phyloP scores from a whole-genome alignment of 1,284 basidiomycete species.

The Ganoderma boninense region DNA sequence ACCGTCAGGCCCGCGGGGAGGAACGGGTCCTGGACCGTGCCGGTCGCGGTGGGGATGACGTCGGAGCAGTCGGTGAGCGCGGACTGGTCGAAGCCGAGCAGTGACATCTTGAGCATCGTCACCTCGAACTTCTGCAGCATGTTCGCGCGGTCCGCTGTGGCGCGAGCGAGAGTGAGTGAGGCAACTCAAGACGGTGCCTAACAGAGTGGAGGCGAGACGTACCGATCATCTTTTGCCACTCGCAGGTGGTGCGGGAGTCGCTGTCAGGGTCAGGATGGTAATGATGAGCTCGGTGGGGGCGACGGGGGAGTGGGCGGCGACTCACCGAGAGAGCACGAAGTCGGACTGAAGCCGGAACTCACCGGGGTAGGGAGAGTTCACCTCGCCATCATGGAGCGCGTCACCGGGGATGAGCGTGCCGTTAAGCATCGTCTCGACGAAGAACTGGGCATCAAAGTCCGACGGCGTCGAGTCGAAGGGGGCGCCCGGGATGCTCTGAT shows the following conservation, averaged over 20 bases:
- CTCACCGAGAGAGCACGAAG: constrained; percentile 35
- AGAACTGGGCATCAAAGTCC: constrained; percentile 51
- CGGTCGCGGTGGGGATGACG: constrained; percentile 41
- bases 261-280: constrained; percentile 13
- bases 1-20: constrained; percentile 27
- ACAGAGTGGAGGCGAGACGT: background rate
- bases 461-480: constrained; percentile 45
- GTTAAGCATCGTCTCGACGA: constrained; percentile 47
- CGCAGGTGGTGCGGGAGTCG: constrained; percentile 45
- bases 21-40: constrained; percentile 36
- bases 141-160: constrained; percentile 34
- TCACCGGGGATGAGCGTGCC: constrained; percentile 44
- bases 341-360: constrained; percentile 50
- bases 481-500: constrained; percentile 28
- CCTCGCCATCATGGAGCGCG: constrained; percentile 39
- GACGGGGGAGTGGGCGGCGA: background rate
- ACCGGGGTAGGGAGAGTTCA: constrained; percentile 41
- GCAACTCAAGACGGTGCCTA: background rate
- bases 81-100: constrained; percentile 41
- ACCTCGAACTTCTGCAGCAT: constrained; percentile 39
- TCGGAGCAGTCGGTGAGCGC: constrained; percentile 46
- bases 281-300: background rate
- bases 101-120: constrained; percentile 39
- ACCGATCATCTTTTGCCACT: constrained; percentile 47
- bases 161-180: background rate